Evolutionary conservation across 768 basidiomycete genomes (phyloP).

Genomic region (Fomitopsis serialis): DNA sequence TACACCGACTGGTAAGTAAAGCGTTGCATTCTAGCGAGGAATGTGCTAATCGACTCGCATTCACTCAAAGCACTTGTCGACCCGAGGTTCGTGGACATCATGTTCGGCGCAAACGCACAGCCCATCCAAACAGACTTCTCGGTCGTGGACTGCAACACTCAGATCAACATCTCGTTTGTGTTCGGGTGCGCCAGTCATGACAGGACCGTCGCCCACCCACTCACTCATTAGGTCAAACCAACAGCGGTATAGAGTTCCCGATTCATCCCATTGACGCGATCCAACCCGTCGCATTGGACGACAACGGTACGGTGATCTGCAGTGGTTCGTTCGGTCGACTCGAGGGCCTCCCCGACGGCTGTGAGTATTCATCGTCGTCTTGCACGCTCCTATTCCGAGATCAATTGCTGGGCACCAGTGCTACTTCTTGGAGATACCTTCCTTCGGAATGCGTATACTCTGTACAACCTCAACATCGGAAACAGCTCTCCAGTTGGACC

Average conservation of each 20-base stretch:
- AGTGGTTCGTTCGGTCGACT: not conserved
- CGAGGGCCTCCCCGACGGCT: not conserved
- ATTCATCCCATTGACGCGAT: conserved; percentile 2
- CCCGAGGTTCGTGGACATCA: not conserved
- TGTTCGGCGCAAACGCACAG: conserved; percentile 1
- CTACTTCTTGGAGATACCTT: conserved; percentile 17
- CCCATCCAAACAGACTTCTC: not conserved
- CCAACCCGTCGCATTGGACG: not conserved
- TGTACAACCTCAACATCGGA: conserved; percentile 7
- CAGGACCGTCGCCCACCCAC: not conserved
- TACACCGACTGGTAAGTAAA: not conserved
- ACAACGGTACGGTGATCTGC: not conserved
- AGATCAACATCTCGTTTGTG: conserved; percentile 2
- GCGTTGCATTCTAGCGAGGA: not conserved
- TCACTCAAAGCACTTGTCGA: not conserved
- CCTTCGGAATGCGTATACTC: conserved; percentile 15
- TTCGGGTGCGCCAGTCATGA: conserved; percentile 1
- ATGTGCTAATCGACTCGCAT: too few relatives aligned
- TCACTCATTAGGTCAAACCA: not conserved
- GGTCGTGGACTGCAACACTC: conserved; percentile 1
- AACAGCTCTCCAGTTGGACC: not conserved
- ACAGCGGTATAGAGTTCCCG: conserved; percentile 4
- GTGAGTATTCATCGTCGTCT: not conserved
- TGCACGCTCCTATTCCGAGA: too few relatives aligned
- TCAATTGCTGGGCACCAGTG: not conserved